These are phyloP conservation scores for Collariella sp. DNA, from an alignment of 495 filamentous ascomycete species.

Conservation along the genomic window DNA sequence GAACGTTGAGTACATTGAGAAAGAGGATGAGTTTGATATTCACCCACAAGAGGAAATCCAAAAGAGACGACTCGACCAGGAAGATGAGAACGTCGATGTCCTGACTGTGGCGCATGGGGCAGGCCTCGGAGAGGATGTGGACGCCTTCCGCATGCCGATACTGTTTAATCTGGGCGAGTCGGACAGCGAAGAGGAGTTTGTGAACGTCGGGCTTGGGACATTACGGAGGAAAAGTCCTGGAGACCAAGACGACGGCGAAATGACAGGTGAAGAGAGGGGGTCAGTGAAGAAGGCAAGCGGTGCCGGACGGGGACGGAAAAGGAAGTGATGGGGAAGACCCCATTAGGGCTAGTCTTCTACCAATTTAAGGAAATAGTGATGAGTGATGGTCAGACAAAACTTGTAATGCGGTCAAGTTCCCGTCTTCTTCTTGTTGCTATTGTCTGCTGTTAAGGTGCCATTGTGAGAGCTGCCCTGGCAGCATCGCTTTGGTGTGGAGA, in stretches of 20 bases:
- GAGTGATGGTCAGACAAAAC: too few relatives aligned
- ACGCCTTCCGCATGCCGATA: slow-evolving; percentile 77
- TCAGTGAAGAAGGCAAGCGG: slow-evolving; percentile 22
- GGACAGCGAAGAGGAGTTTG: slow-evolving; percentile 77
- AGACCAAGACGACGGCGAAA: slow-evolving; percentile 38
- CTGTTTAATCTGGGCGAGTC: slow-evolving; percentile 69
- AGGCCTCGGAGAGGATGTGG: slow-evolving; percentile 46
- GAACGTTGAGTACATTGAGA: slow-evolving; percentile 91
- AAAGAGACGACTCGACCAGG: slow-evolving; percentile 76
- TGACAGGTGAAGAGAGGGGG: slow-evolving; percentile 27
- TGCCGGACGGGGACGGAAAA: slow-evolving; percentile 20
- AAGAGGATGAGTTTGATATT: slow-evolving; percentile 96
- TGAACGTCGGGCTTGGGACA: slow-evolving; percentile 75
- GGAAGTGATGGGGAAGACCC: slow-evolving; percentile 6
- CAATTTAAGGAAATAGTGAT: too few relatives aligned
- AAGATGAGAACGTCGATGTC: slow-evolving; percentile 82
- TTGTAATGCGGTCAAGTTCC: background rate
- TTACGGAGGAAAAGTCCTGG: slow-evolving; percentile 62
- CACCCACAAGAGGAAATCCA: slow-evolving; percentile 92
- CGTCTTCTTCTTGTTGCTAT: background rate
- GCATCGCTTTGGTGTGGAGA: background rate
- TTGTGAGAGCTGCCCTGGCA: background rate
- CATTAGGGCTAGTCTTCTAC: background rate
- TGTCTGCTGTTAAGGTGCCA: background rate
- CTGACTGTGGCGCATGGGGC: slow-evolving; percentile 63